phyloP scores from a whole-genome alignment of 306 rosid genomes.

The Citrullus amarus region DNA sequence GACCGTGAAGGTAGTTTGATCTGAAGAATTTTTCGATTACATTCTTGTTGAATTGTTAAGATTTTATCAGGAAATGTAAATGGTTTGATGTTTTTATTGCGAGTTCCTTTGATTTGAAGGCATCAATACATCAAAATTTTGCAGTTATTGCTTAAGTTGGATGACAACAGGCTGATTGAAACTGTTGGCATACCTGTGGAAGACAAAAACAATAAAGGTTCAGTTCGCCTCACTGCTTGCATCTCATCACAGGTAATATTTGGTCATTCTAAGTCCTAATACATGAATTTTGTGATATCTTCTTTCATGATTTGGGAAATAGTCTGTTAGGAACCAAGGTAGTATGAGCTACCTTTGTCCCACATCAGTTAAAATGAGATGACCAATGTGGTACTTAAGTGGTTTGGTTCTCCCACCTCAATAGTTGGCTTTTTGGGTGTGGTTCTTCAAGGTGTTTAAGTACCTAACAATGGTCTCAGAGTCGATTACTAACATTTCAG shows the following conservation, averaged over 20 bases:
- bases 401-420: no score
- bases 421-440: no score
- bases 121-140: slow-evolving; percentile 11
- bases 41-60: neutral
- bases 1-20: slow-evolving; percentile 58
- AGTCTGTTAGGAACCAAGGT: neutral
- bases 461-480: no score
- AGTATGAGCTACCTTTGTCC: no score
- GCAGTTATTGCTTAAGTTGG: slow-evolving; percentile 85
- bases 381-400: no score
- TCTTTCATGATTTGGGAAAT: neutral
- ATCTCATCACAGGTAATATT: slow-evolving; percentile 75
- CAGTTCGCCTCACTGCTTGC: slow-evolving; percentile 88
- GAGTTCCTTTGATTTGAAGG: neutral
- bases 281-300: neutral
- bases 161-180: slow-evolving; percentile 84
- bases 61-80: no score
- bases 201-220: slow-evolving; percentile 36
- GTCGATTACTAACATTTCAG: no score
- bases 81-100: neutral
- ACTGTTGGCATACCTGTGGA: slow-evolving; percentile 90
- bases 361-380: no score
- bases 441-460: no score
- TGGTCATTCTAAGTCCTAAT: neutral
- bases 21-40: neutral